These are phyloP conservation scores for Claviceps sp. DNA, from an alignment of 2,329 filamentous ascomycete genomes.

Conservation along the genomic window DNA sequence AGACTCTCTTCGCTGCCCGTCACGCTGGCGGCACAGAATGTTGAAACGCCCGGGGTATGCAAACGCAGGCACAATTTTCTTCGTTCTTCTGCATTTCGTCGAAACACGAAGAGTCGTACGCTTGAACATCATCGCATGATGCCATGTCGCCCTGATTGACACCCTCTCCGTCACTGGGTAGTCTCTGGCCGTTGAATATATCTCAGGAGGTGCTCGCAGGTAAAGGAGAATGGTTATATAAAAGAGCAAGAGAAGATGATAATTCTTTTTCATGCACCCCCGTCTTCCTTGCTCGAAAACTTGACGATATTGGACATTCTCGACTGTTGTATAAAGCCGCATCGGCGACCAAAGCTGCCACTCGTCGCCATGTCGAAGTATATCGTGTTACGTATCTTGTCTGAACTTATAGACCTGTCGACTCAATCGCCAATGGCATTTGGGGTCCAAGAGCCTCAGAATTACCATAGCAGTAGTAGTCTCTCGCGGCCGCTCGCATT, in stretches of 20 bases:
- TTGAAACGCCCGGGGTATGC: not conserved
- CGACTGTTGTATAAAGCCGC: too few species aligned
- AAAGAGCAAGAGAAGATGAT: too few species aligned
- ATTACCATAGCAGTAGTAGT: not conserved
- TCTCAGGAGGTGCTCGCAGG: too few species aligned
- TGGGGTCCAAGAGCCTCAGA: not conserved
- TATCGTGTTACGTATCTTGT: not conserved
- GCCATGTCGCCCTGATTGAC: too few species aligned
- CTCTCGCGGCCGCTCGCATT: constrained; percentile 17
- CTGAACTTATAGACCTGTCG: not conserved
- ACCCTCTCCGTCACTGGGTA: too few species aligned
- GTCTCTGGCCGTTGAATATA: too few species aligned
- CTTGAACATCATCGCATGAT: too few species aligned
- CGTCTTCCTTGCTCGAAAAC: not conserved
- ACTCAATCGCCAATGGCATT: not conserved
- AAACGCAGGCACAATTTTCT: not conserved
- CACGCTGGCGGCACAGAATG: not conserved
- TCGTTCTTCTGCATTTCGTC: not conserved
- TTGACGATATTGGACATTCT: not conserved
- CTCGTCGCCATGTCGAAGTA: not conserved
- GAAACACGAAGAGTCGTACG: not conserved
- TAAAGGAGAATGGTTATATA: too few species aligned
- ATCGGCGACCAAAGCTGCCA: not conserved
- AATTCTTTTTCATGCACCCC: not conserved
- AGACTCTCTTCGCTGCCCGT: not conserved